A percentile compares a stretch with the other conserved stretches of the same genome.
Evolutionary conservation across 2,329 filamentous ascomycete species (phyloP).

Genomic region (Microcera coccophila): DNA sequence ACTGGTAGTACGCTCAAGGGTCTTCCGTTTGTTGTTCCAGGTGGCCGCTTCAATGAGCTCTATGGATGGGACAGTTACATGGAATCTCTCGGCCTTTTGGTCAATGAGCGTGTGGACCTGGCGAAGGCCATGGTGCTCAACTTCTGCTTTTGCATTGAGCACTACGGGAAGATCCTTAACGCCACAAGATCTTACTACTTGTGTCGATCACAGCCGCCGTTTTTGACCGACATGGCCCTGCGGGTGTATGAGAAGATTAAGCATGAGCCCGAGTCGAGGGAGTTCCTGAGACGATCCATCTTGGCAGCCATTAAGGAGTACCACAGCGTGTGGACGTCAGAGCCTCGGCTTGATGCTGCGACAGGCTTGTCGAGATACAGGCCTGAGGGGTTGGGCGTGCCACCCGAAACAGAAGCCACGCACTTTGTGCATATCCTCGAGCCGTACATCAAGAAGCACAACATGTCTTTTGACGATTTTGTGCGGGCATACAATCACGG

Average conservation of each 20-base stretch:
- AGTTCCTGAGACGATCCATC: constrained; percentile 76
- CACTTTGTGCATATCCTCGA: constrained; percentile 82
- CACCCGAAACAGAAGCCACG: constrained; percentile 82
- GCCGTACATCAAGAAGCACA: constrained; percentile 80
- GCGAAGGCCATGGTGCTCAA: constrained; percentile 94
- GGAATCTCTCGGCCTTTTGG: constrained; percentile 84
- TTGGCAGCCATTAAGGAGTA: constrained; percentile 97
- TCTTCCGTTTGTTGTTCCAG: constrained; percentile 93
- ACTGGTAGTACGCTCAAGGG: constrained; percentile 72
- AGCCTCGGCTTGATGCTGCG: constrained; percentile 71
- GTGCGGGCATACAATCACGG: constrained; percentile 83
- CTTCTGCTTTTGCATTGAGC: constrained; percentile 96
- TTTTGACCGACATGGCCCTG: constrained; percentile 94
- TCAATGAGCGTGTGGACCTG: constrained; percentile 79
- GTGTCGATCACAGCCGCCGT: constrained; percentile 88
- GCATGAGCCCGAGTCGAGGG: constrained; percentile 71
- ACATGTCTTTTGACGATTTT: constrained; percentile 78
- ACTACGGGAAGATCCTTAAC: constrained; percentile 98
- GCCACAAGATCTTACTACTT: constrained; percentile 96
- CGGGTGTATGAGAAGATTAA: constrained; percentile 92
- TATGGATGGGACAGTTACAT: constrained; percentile 99
- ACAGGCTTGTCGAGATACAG: constrained; percentile 82
- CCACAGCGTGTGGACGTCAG: constrained; percentile 78
- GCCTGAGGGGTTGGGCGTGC: constrained; percentile 78
- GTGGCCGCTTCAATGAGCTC: constrained; percentile 94